A percentile compares a stretch with the other conserved stretches of the same genome.
Evolutionary conservation across 2,329 filamentous ascomycete species (phyloP).

Genomic region (Drechmeria coniospora): DNA sequence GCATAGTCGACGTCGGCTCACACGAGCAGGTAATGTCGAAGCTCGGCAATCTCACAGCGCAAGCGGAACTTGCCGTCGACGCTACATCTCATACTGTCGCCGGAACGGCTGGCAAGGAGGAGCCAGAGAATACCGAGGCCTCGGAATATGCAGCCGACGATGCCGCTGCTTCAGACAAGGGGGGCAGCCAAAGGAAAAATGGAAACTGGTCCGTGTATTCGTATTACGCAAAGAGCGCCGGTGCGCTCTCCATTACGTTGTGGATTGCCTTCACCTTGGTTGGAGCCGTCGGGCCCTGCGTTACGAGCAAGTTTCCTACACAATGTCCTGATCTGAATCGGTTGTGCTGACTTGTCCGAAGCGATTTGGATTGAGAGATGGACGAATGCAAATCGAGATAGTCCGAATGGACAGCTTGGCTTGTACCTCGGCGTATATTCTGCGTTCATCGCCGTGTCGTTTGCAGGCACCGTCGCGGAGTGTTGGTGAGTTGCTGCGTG

Average conservation of each 20-base stretch:
- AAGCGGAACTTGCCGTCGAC: not conserved
- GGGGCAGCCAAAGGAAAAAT: no score
- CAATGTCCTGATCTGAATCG: no score
- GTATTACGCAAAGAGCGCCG: not conserved
- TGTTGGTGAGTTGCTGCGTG: not conserved
- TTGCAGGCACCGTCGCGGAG: not conserved
- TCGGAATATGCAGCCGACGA: no score
- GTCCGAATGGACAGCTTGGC: not conserved
- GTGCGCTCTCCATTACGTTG: not conserved
- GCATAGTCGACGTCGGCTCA: not conserved
- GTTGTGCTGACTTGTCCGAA: no score
- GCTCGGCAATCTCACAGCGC: not conserved
- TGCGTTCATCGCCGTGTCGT: not conserved
- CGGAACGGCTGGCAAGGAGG: no score
- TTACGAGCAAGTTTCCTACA: not conserved
- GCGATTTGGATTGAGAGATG: conserved; percentile 1
- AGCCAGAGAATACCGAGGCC: no score
- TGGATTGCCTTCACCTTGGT: not conserved
- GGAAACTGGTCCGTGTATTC: conserved; percentile 1
- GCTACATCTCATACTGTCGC: no score
- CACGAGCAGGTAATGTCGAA: not conserved
- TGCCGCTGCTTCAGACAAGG: no score
- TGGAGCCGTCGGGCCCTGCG: not conserved
- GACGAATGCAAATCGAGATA: not conserved
- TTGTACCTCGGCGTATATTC: not conserved